Evolutionary conservation across 2,329 filamentous ascomycete species (phyloP).

Genomic region (Scytalidium sp.): DNA sequence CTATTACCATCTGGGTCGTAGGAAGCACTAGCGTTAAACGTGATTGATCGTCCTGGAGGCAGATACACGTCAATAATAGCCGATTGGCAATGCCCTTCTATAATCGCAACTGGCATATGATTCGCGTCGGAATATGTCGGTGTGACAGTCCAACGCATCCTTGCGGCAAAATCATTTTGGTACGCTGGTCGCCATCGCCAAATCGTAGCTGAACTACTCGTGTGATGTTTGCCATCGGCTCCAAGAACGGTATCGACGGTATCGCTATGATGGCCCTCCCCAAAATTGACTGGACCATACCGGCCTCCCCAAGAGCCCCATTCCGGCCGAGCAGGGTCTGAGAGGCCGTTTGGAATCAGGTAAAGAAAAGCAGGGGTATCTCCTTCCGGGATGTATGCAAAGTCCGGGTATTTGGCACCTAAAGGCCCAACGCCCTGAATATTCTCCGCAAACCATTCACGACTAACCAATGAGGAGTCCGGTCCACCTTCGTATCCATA

Average conservation of each 20-base stretch:
- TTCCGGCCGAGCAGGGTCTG: slow-evolving; percentile 32
- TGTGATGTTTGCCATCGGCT: slow-evolving; percentile 25
- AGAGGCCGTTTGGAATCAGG: slow-evolving; percentile 39
- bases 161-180: slow-evolving; percentile 47
- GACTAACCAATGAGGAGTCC: slow-evolving; percentile 40
- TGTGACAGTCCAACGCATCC: slow-evolving; percentile 43
- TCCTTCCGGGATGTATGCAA: slow-evolving; percentile 50
- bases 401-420: slow-evolving; percentile 42
- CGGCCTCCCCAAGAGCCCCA: slow-evolving; percentile 43
- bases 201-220: slow-evolving; percentile 44
- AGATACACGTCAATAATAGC: slow-evolving; percentile 37
- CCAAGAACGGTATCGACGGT: slow-evolving; percentile 32
- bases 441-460: slow-evolving; percentile 48
- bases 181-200: slow-evolving; percentile 52
- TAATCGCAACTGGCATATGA: slow-evolving; percentile 43
- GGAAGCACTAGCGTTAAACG: slow-evolving; percentile 34
- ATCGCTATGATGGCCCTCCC: slow-evolving; percentile 27
- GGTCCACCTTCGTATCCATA: slow-evolving; percentile 47
- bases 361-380: slow-evolving; percentile 40
- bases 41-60: slow-evolving; percentile 34
- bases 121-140: slow-evolving; percentile 33
- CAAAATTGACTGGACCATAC: slow-evolving; percentile 26
- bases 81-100: slow-evolving; percentile 35
- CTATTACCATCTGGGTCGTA: slow-evolving; percentile 35
- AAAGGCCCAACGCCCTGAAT: slow-evolving; percentile 47